phyloP scores from a whole-genome alignment of 2,329 filamentous ascomycete genomes.

The Coniochaeta sp. region DNA sequence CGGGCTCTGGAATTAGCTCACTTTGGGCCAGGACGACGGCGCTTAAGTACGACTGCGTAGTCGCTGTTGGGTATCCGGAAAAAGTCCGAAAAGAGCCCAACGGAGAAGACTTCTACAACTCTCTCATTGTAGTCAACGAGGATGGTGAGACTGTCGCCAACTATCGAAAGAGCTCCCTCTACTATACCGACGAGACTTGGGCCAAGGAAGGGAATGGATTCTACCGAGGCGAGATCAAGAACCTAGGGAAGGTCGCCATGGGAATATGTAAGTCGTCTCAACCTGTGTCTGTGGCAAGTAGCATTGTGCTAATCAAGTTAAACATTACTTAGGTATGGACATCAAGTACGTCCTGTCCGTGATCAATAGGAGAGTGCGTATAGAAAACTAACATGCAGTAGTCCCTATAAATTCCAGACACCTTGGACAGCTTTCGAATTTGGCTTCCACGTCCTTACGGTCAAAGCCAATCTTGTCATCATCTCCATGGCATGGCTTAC shows the following conservation, averaged over 20 bases:
- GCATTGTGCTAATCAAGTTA: neutral
- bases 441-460: conserved; percentile 48
- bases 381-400: conserved; percentile 10
- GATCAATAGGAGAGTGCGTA: neutral
- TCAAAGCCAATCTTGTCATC: conserved; percentile 54
- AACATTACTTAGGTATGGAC: conserved; percentile 39
- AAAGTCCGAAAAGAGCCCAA: neutral
- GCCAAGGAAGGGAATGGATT: conserved; percentile 50
- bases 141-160: conserved; percentile 55
- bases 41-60: conserved; percentile 53
- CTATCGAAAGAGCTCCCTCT: conserved; percentile 53
- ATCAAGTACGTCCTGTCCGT: conserved; percentile 39
- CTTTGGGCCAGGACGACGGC: conserved; percentile 61
- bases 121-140: conserved; percentile 41
- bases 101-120: neutral
- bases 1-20: conserved; percentile 54
- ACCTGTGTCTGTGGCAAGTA: neutral
- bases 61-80: conserved; percentile 65
- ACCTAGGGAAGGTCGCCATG: conserved; percentile 44
- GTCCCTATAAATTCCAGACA: conserved; percentile 42
- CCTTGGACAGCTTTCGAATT: conserved; percentile 43
- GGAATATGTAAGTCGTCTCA: conserved; percentile 37
- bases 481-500: conserved; percentile 76
- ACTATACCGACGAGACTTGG: conserved; percentile 55
- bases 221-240: conserved; percentile 33